Conservation (phyloP, 345 rosid species). For the Eutrema yunnanense region DNA sequence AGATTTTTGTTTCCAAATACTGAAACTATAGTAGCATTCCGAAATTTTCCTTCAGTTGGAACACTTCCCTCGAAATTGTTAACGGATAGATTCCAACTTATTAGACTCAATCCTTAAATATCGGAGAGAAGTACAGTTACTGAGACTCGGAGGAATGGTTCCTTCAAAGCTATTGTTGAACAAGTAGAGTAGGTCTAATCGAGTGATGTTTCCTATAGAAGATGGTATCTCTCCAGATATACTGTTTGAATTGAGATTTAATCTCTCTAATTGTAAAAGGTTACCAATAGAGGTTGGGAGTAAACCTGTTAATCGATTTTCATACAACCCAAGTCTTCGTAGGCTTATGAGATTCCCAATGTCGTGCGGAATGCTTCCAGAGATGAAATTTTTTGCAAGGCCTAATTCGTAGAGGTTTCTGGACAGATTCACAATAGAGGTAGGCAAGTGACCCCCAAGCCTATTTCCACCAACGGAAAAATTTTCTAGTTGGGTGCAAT, state of each 20-base stretch:
- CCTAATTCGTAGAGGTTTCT: rapidly evolving
- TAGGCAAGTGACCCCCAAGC: background rate
- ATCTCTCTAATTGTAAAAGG: background rate
- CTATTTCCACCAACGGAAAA: background rate
- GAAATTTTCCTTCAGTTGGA: too few species aligned
- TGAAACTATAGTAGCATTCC: background rate
- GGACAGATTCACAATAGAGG: background rate
- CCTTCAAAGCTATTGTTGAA: background rate
- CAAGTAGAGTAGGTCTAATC: background rate
- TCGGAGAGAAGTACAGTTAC: background rate
- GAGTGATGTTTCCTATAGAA: background rate
- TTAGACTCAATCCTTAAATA: rapidly evolving
- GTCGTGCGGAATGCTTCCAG: background rate
- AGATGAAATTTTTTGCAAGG: background rate
- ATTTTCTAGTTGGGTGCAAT: background rate
- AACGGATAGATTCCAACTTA: too few species aligned
- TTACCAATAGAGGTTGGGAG: background rate
- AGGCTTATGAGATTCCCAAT: background rate
- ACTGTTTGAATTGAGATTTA: background rate
- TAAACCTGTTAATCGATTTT: background rate
- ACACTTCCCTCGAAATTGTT: too few species aligned
- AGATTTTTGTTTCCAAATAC: too few species aligned
- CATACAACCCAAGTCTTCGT: rapidly evolving
- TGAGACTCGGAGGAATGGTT: background rate
- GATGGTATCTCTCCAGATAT: background rate